phyloP scores from a whole-genome alignment of 2,329 filamentous ascomycete genomes.

The Hirsutella minnesotensis region DNA sequence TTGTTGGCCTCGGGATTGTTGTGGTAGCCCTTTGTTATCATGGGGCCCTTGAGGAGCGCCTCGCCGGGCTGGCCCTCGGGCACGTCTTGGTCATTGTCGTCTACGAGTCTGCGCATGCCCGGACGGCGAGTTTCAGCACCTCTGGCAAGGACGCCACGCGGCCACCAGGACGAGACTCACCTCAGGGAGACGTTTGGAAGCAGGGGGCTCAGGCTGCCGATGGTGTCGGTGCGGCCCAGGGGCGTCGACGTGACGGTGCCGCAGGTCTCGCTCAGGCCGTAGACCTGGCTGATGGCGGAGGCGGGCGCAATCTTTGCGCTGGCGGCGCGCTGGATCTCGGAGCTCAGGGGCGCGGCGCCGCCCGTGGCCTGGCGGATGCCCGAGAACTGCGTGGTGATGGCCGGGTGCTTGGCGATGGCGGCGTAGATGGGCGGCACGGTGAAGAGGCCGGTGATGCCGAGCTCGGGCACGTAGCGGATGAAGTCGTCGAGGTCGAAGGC shows the following conservation, averaged over 20 bases:
- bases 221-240: slow-evolving; percentile 25
- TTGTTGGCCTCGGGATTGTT: slow-evolving; percentile 55
- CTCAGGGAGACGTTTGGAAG: slow-evolving; percentile 17
- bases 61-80: slow-evolving; percentile 38
- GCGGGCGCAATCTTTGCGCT: slow-evolving; percentile 31
- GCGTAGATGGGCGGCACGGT: slow-evolving; percentile 51
- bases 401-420: slow-evolving; percentile 42
- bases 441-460: slow-evolving; percentile 41
- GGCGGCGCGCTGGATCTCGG: slow-evolving; percentile 38
- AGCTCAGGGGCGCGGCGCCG: slow-evolving; percentile 45
- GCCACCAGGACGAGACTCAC: slow-evolving; percentile 8
- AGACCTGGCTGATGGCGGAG: slow-evolving; percentile 37
- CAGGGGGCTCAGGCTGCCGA: slow-evolving; percentile 29
- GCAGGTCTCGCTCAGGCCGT: slow-evolving; percentile 46
- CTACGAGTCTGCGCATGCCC: slow-evolving; percentile 19
- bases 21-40: slow-evolving; percentile 60
- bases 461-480: slow-evolving; percentile 36
- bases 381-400: slow-evolving; percentile 44
- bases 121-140: slow-evolving; percentile 1
- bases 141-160: too few species aligned
- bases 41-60: slow-evolving; percentile 57
- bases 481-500: slow-evolving; percentile 45
- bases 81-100: slow-evolving; percentile 27
- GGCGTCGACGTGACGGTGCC: slow-evolving; percentile 34
- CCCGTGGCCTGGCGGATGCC: slow-evolving; percentile 32